Evolutionary conservation across 495 filamentous ascomycete species (phyloP).

Genomic region (Talaromyces adpressus): DNA sequence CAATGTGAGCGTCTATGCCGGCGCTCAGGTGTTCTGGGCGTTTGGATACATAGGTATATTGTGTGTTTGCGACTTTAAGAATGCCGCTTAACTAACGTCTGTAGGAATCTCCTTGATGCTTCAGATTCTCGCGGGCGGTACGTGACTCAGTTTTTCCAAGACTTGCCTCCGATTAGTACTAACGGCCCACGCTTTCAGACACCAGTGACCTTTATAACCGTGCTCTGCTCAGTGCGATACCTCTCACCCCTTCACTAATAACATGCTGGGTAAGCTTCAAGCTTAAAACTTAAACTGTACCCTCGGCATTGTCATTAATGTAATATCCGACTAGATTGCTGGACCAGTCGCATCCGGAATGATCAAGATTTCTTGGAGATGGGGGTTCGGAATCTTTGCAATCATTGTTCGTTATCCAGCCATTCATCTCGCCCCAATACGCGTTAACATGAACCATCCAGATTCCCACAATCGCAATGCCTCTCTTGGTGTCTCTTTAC

Average conservation of each 20-base stretch:
- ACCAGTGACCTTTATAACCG: constrained; percentile 6
- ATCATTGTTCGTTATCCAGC: not conserved
- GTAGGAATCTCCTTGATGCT: constrained; percentile 8
- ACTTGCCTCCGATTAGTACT: not conserved
- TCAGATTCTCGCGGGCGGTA: constrained; percentile 5
- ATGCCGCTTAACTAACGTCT: not conserved
- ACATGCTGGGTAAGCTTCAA: constrained; percentile 2
- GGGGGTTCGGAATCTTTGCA: constrained; percentile 5
- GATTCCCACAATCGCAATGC: constrained; percentile 1
- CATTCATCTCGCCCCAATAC: not conserved
- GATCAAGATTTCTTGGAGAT: constrained; percentile 3
- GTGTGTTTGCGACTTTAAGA: not conserved
- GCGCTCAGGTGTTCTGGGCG: constrained; percentile 4
- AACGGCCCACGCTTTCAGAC: not conserved
- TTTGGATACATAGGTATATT: constrained; percentile 3
- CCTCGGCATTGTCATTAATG: not conserved
- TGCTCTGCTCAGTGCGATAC: constrained; percentile 2
- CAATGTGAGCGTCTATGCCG: constrained; percentile 2
- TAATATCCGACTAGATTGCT: constrained; percentile 1
- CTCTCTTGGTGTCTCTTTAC: constrained; percentile 2
- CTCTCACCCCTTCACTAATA: constrained; percentile 1
- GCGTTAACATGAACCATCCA: not conserved
- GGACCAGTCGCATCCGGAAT: constrained; percentile 2
- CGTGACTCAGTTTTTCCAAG: not conserved
- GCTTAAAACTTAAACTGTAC: not conserved